Conservation (phyloP, 257 asterid species). For the Verbena officinalis region DNA sequence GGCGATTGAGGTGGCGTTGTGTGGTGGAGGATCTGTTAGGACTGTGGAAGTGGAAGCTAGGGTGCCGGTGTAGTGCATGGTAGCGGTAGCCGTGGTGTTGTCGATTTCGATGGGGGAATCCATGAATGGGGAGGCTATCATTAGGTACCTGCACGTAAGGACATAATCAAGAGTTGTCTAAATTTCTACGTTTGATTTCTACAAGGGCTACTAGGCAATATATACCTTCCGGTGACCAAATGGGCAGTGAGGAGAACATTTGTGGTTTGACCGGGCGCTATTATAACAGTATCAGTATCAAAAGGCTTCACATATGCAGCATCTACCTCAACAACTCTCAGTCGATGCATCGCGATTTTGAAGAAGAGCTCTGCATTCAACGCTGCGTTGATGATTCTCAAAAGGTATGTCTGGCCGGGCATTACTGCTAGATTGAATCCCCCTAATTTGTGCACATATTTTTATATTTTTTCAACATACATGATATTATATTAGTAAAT, state of each 20-base stretch:
- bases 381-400: conserved; percentile 36
- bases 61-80: conserved; percentile 48
- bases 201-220: background rate
- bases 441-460: conserved; percentile 10
- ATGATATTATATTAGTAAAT: no score
- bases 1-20: conserved; percentile 51
- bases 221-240: conserved; percentile 32
- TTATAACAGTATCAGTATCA: conserved; percentile 31
- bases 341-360: conserved; percentile 32
- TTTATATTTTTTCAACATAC: background rate
- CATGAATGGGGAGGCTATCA: conserved; percentile 55
- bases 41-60: conserved; percentile 36
- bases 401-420: conserved; percentile 30
- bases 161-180: background rate
- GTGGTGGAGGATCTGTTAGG: conserved; percentile 40
- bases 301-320: conserved; percentile 50
- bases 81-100: conserved; percentile 52
- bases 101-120: conserved; percentile 47
- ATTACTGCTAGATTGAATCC: conserved; percentile 19
- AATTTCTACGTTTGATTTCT: no score
- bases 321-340: conserved; percentile 40
- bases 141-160: conserved; percentile 28
- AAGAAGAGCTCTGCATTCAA: conserved; percentile 41
- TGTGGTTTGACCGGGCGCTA: conserved; percentile 65
- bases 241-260: conserved; percentile 42